phyloP scores from a whole-genome alignment of 2,329 filamentous ascomycete species.

The Penicillium sp. region DNA sequence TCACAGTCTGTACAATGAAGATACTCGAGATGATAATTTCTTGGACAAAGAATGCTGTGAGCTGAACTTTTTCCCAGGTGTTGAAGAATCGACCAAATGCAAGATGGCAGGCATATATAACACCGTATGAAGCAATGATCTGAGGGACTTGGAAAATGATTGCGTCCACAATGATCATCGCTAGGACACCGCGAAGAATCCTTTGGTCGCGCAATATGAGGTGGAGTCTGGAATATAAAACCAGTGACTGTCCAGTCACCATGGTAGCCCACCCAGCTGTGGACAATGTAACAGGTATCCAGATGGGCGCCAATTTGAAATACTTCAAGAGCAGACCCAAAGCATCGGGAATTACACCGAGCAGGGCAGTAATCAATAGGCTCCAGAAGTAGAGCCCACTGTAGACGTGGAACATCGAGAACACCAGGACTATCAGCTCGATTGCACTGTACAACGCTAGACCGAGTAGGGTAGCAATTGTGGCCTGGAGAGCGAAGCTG shows the following conservation, averaged over 20 bases:
- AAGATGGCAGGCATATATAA: constrained; percentile 8
- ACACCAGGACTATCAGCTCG: constrained; percentile 14
- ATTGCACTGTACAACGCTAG: constrained; percentile 14
- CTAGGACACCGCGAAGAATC: constrained; percentile 8
- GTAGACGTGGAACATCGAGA: constrained; percentile 9
- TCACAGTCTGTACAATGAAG: constrained; percentile 11
- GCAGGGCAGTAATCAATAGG: constrained; percentile 2
- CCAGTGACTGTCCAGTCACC: constrained; percentile 15
- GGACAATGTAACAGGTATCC: constrained; percentile 11
- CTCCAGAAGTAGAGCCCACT: constrained; percentile 17
- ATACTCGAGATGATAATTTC: constrained; percentile 14
- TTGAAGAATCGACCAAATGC: constrained; percentile 8
- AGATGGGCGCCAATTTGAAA: constrained; percentile 16
- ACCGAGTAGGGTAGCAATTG: constrained; percentile 10
- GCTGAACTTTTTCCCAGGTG: constrained; percentile 13
- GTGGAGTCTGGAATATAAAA: constrained; percentile 18
- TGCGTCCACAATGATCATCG: constrained; percentile 14
- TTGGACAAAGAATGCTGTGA: constrained; percentile 14
- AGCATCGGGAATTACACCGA: constrained; percentile 13
- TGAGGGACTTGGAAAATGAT: constrained; percentile 10
- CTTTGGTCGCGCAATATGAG: constrained; percentile 7
- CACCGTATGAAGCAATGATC: constrained; percentile 13
- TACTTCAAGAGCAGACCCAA: constrained; percentile 12
- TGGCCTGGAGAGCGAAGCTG: constrained; percentile 15
- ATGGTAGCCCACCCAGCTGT: constrained; percentile 13